These are phyloP conservation scores for Cladorrhinum sp. DNA, from an alignment of 2,329 filamentous ascomycete genomes.

Conservation along the genomic window DNA sequence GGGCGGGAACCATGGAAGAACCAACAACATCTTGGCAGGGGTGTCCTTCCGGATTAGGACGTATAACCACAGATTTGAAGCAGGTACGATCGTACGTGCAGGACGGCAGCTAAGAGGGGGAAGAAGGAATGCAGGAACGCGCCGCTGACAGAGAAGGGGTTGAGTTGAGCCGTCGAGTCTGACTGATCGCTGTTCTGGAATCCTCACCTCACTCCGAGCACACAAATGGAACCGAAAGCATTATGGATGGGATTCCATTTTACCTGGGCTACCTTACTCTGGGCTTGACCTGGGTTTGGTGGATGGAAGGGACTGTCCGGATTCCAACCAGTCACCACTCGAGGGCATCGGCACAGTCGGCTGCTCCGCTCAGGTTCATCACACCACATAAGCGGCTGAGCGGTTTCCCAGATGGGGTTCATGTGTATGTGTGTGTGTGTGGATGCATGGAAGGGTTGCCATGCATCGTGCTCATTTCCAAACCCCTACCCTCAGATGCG, in stretches of 20 bases:
- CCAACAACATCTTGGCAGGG: constrained; percentile 10
- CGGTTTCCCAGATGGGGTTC: background rate
- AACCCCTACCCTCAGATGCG: background rate
- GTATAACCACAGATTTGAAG: background rate
- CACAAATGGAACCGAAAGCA: no score
- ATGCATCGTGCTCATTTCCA: constrained; percentile 10
- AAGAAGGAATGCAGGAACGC: background rate
- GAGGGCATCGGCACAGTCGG: background rate
- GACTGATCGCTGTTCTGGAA: background rate
- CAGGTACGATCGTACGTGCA: background rate
- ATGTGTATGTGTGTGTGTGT: background rate
- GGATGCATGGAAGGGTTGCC: background rate
- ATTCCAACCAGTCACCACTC: background rate
- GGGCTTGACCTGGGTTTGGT: no score
- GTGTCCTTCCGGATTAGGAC: background rate
- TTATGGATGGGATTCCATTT: no score
- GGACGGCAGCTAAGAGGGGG: background rate
- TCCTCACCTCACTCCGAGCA: no score
- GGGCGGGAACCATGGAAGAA: background rate
- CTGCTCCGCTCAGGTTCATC: background rate
- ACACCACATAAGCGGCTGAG: background rate
- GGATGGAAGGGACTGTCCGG: background rate
- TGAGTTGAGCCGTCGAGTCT: no score
- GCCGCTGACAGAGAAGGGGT: background rate
- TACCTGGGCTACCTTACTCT: no score